Conservation (phyloP, 495 filamentous ascomycete genomes). For the Cetradonia linearis region DNA sequence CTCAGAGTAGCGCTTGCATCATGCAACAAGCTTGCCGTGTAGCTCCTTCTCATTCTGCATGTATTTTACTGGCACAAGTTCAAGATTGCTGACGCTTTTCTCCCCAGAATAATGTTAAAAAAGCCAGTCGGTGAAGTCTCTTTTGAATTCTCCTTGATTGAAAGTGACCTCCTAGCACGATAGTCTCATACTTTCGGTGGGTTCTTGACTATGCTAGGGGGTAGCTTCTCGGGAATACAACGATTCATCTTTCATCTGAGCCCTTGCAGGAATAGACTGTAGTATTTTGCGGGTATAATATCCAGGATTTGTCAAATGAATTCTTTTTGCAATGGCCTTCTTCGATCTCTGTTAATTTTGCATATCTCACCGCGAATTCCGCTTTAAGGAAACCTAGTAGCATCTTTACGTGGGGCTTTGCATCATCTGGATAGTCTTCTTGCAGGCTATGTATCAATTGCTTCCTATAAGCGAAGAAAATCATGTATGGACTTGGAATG, state of each 20-base stretch:
- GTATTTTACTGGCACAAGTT: slow-evolving; percentile 18
- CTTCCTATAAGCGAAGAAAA: slow-evolving; percentile 16
- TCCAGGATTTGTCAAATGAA: slow-evolving; percentile 11
- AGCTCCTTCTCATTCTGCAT: slow-evolving; percentile 15
- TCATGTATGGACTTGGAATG: slow-evolving; percentile 19
- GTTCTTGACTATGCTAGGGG: slow-evolving; percentile 12
- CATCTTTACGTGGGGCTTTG: slow-evolving; percentile 15
- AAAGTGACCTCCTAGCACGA: slow-evolving; percentile 18
- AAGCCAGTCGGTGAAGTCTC: slow-evolving; percentile 15
- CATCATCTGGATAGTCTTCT: slow-evolving; percentile 14
- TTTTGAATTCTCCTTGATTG: slow-evolving; percentile 17
- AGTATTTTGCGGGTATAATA: slow-evolving; percentile 17
- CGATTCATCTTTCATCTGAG: slow-evolving; percentile 14
- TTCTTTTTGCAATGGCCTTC: slow-evolving; percentile 18
- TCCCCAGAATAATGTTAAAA: slow-evolving; percentile 19
- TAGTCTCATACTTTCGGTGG: slow-evolving; percentile 9
- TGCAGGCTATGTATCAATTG: slow-evolving; percentile 11
- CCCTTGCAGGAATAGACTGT: slow-evolving; percentile 17
- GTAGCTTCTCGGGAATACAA: slow-evolving; percentile 13
- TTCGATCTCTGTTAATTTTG: slow-evolving; percentile 19
- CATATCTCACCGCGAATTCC: slow-evolving; percentile 4
- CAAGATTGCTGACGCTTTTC: slow-evolving; percentile 18
- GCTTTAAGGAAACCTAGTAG: slow-evolving; percentile 17
- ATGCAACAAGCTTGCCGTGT: slow-evolving; percentile 15
- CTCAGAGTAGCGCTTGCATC: slow-evolving; percentile 19